Evolutionary conservation across 768 basidiomycete genomes (phyloP), one percentile per base, ranked within the genome.

Genomic region (Inosperma sp.): DNA sequence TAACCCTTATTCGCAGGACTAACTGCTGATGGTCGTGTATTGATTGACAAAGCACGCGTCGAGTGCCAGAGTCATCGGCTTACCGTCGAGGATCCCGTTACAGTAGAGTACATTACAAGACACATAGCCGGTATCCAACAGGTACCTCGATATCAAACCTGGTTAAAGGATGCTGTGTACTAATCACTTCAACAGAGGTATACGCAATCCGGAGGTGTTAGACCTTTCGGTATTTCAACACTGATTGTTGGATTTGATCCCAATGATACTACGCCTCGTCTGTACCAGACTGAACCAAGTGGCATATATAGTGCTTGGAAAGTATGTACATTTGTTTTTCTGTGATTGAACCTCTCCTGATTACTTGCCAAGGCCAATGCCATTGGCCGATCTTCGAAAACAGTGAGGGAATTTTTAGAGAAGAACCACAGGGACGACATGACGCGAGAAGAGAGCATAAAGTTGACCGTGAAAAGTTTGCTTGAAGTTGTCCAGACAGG

Each of bases 291-390:
- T 9, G 96, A 99, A 68, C 96, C 96, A 1, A 90, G 89, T 64
- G 96, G 96, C 16, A 98, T 97, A 56, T 98, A 94, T 71, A 93
- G 88, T 57, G 92, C 93, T 26, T 99, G 96, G 96, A 99, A 98
- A 84, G 94, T 89, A 40, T 5, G 68, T 49, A 48, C 21, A 43
- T 16, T 48, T 48, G 13, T 21, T 31, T 55, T 19, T 27, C 39
- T 30, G 7, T 3, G 12, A 16, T 16, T n/a, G 31, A 17, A 16
- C 5, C 14, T 14, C 14, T 31, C 22, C 33, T 43, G 22, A 44
- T 30, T n/a, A 41, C n/a, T 26, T n/a, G n/a, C 41, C 4, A 56
- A 96, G 93, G 96, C 96, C 17, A 95, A 95, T 67, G 93, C 96
- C 10, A 95, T 99, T 62, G 96, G 96, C 31, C 86, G 96, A 47